These are phyloP conservation scores for Paramecium primaurelia DNA, from an alignment of 73 alveolate genomes.

Conservation along the genomic window DNA sequence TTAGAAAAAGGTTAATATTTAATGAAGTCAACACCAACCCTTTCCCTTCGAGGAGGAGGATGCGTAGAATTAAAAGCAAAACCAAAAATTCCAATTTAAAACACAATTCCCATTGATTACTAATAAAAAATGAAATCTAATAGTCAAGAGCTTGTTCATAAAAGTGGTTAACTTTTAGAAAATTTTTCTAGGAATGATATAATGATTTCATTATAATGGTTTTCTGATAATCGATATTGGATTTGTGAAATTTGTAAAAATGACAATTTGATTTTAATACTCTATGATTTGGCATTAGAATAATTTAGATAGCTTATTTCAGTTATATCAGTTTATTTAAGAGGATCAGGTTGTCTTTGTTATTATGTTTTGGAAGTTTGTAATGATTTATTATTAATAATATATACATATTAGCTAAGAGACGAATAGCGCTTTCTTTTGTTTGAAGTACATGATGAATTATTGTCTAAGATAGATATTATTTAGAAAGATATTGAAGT, in stretches of 20 bases:
- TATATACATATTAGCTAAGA: neutral
- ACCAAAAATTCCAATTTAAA: no score
- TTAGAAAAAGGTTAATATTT: neutral
- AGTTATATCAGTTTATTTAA: neutral
- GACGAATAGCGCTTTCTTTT: neutral
- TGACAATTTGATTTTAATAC: neutral
- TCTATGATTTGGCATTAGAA: neutral
- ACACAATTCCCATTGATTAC: neutral
- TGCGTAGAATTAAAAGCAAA: neutral
- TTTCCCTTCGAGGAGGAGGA: neutral
- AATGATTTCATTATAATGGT: neutral
- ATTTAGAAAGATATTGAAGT: neutral
- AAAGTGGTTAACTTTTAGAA: neutral
- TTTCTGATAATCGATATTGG: neutral
- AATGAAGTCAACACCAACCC: neutral
- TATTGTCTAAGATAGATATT: neutral
- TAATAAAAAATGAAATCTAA: neutral
- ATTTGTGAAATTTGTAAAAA: neutral
- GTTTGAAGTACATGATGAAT: neutral
- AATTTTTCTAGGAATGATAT: neutral
- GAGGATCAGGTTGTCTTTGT: neutral
- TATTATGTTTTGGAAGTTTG: neutral
- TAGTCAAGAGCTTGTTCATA: neutral
- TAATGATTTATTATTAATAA: neutral
- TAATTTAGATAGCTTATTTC: neutral